Base-by-base conservation (phyloP, 352 stramenopile genomes). In the Blastocystis sp. region DNA sequence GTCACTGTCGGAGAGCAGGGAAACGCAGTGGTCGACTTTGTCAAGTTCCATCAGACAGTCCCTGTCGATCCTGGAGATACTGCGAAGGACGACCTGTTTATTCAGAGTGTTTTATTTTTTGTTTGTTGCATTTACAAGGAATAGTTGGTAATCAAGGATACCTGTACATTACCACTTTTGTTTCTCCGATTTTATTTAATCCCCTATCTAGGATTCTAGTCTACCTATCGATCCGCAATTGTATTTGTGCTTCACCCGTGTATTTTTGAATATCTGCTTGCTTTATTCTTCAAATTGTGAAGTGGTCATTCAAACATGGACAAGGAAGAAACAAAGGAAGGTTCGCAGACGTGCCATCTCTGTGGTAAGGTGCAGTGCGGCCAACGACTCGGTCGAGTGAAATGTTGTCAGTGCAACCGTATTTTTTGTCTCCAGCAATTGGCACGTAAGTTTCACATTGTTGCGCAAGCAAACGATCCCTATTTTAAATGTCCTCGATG, bases 11-110 rank as follows among this genome's bases (percentile, higher is more conserved):
- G 94, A 69, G 90, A 92, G 68, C 93, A 94, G 34, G 94, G 94
- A 29, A 92, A 93, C 20, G 94, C 94, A 29, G 91, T 95, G 87
- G 93, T 96, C 76, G 94, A 96, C 91, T 96, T 96, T 73, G 92
- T 91, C 41, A 94, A 93, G 59, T 96, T 96, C 91, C 94, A 96
- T 90, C 92, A 94, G 82, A 95, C 93, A 37, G 23, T 90, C 3
- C 73, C 66, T n/a, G 8, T 80, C n/a, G 43, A 80, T 41, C 37
- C 45, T 26, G 23, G 43, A 5, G 55, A 54, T 80, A 26, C 39
- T 6, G 23, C 41, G 1, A 29, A 56, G 26, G 70, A 80, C 11
- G 34, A 23, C n/a, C 18, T 80, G 23, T 80, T 80, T 39, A 34
- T 80, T 34, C 70, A 80, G 39, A 80, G 70, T 63, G 70, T 80